These are phyloP conservation scores for Aureobasidium sp. DNA, from an alignment of 2,329 filamentous ascomycete species.

Conservation along the genomic window DNA sequence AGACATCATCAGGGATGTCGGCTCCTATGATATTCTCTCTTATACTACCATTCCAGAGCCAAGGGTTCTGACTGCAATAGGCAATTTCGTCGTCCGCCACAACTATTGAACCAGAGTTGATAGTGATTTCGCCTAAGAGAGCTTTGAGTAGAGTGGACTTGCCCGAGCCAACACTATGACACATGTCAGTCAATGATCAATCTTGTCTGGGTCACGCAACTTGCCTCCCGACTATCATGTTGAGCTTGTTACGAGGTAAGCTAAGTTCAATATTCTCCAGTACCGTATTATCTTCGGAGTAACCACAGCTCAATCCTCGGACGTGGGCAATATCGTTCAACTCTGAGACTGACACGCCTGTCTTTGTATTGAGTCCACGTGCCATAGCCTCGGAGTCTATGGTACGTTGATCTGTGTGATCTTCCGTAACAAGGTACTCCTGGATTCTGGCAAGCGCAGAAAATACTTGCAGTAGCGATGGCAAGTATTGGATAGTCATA, in stretches of 20 bases:
- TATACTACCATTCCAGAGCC: constrained; percentile 77
- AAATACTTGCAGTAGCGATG: constrained; percentile 17
- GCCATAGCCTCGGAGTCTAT: constrained; percentile 2
- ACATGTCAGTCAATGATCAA: neutral
- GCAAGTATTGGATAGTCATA: constrained; percentile 19
- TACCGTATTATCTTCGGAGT: constrained; percentile 11
- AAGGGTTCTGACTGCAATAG: constrained; percentile 31
- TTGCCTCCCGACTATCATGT: constrained; percentile 18
- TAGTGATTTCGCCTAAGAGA: constrained; percentile 15
- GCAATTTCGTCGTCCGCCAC: constrained; percentile 15
- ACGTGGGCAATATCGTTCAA: neutral
- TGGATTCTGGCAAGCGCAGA: constrained; percentile 22
- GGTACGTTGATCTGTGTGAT: constrained; percentile 9
- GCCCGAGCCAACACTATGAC: constrained; percentile 16
- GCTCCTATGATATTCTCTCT: constrained; percentile 73
- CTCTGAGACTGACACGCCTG: neutral
- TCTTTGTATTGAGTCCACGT: neutral
- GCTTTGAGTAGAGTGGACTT: constrained; percentile 18
- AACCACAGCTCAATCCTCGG: constrained; percentile 5
- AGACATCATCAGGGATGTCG: constrained; percentile 57
- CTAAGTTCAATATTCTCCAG: constrained; percentile 12
- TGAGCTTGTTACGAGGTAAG: constrained; percentile 15
- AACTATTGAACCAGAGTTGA: constrained; percentile 9
- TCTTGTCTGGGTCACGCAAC: neutral
- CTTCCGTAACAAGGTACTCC: constrained; percentile 16